Percentiles rank a stretch among this genome's conserved stretches.
Conservation (phyloP, 164 flowering plant genomes). For the Stephania yunnanensis region DNA sequence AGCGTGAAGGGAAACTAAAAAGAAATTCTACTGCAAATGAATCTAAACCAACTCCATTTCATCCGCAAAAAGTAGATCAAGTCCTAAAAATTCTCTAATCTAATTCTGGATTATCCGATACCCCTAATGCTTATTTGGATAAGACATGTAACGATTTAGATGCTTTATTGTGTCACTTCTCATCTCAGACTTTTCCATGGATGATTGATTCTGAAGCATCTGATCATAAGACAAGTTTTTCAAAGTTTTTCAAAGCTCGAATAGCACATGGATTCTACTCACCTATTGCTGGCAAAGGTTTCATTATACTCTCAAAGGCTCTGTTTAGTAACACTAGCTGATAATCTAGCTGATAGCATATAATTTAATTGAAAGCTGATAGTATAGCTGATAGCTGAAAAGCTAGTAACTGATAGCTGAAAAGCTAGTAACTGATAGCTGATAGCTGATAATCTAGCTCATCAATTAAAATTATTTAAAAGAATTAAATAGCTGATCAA, state of each 20-base stretch:
- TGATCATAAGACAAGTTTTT: not conserved
- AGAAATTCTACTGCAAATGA: not conserved
- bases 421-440: too few relatives aligned
- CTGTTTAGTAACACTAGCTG: too few relatives aligned
- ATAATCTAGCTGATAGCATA: too few relatives aligned
- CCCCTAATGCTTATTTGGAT: not conserved
- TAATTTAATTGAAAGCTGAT: too few relatives aligned
- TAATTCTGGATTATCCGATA: not conserved
- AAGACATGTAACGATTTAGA: not conserved
- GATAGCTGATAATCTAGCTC: too few relatives aligned
- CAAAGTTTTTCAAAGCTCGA: not conserved
- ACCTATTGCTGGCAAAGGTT: not conserved
- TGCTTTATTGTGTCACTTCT: not conserved
- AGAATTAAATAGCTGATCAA: too few relatives aligned
- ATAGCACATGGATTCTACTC: slow-evolving; percentile 1
- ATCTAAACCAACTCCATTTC: not conserved
- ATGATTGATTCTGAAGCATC: not conserved
- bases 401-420: too few relatives aligned
- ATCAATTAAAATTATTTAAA: too few relatives aligned
- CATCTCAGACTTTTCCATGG: not conserved
- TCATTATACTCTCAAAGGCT: not conserved
- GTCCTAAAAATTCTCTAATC: not conserved
- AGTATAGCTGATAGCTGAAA: too few relatives aligned
- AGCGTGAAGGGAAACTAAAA: not conserved
- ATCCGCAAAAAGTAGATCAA: not conserved